Evolutionary conservation across 441 rosid genomes (phyloP).

Genomic region (Capsella rubella): DNA sequence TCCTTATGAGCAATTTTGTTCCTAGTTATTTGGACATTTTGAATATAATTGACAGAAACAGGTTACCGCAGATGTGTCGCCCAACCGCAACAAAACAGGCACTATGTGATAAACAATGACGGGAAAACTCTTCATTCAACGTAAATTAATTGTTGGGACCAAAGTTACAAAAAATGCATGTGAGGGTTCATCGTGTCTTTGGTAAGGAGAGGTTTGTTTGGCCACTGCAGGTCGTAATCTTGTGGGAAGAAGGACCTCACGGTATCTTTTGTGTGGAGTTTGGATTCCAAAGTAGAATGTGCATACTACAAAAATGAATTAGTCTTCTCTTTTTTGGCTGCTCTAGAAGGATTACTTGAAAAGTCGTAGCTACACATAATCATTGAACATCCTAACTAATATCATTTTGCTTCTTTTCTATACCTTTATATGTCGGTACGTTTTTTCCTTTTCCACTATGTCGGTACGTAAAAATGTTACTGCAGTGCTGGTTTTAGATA

Average conservation of each 20-base stretch:
- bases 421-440: slow-evolving; percentile 17
- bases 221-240: slow-evolving; percentile 26
- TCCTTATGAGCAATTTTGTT: too few species aligned
- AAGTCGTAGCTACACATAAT: background rate
- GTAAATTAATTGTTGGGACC: slow-evolving; percentile 11
- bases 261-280: slow-evolving; percentile 3
- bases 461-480: slow-evolving; percentile 23
- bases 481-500: background rate
- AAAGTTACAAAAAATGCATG: background rate
- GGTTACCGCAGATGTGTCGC: background rate
- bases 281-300: background rate
- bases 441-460: background rate
- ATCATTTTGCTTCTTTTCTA: background rate
- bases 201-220: slow-evolving; percentile 21
- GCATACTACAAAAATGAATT: background rate
- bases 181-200: slow-evolving; percentile 28
- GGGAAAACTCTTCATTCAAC: slow-evolving; percentile 25
- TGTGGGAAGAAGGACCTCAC: background rate
- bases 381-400: background rate
- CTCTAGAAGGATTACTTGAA: background rate
- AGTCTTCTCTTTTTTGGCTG: background rate
- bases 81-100: slow-evolving; percentile 22
- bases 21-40: too few species aligned
- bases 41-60: too few species aligned
- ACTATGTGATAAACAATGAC: slow-evolving; percentile 37